Conservation (phyloP, 768 basidiomycete genomes). For the Pulveroboletus sp. region DNA sequence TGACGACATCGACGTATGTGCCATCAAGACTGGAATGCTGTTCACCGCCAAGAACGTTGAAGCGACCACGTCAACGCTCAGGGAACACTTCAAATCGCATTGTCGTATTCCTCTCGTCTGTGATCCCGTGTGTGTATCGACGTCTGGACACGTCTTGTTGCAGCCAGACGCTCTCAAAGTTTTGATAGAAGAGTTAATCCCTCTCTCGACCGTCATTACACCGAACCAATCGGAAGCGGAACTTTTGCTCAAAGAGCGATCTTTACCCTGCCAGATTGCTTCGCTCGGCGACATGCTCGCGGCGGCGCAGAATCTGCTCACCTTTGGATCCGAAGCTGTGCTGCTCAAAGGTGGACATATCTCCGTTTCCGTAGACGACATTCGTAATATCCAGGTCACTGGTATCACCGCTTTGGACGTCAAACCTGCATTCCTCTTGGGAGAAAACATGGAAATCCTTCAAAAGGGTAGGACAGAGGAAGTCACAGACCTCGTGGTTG, state of each 20-base stretch:
- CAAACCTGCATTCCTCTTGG: slow-evolving; percentile 41
- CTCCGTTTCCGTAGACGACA: slow-evolving; percentile 39
- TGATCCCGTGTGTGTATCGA: slow-evolving; percentile 90
- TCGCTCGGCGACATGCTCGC: slow-evolving; percentile 56
- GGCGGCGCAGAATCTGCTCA: slow-evolving; percentile 47
- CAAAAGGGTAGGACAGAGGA: slow-evolving; percentile 17
- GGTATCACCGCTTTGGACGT: slow-evolving; percentile 33
- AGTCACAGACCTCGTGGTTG: slow-evolving; percentile 47
- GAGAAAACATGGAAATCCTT: slow-evolving; percentile 63
- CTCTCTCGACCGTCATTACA: slow-evolving; percentile 67
- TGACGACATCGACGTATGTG: slow-evolving; percentile 62
- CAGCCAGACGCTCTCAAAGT: slow-evolving; percentile 57
- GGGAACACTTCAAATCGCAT: slow-evolving; percentile 31
- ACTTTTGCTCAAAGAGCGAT: slow-evolving; percentile 48
- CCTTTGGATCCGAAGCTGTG: slow-evolving; percentile 50
- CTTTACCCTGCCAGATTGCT: slow-evolving; percentile 31
- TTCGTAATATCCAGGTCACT: slow-evolving; percentile 30
- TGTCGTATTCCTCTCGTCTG: slow-evolving; percentile 49
- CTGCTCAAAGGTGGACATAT: slow-evolving; percentile 88
- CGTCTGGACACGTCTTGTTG: slow-evolving; percentile 79
- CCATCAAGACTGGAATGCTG: slow-evolving; percentile 91
- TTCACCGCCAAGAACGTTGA: slow-evolving; percentile 51
- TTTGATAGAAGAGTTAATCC: slow-evolving; percentile 61
- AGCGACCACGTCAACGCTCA: slow-evolving; percentile 50
- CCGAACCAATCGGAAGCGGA: slow-evolving; percentile 84